Percentiles rank a stretch among this genome's conserved stretches.
Conservation (phyloP, 78 protist genomes). For the Mantamonas sphyraenae region DNA sequence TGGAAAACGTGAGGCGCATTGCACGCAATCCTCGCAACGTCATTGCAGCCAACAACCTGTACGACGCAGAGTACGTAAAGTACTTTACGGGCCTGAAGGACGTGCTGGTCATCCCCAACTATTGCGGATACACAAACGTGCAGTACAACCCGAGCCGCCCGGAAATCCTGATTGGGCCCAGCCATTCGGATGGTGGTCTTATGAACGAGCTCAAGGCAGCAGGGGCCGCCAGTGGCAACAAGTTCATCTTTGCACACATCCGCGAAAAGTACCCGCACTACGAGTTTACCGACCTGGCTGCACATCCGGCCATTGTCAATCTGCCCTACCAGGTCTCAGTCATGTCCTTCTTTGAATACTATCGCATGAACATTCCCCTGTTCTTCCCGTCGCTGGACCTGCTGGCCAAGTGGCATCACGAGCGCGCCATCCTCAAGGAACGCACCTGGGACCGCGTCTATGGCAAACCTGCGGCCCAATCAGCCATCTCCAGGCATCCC, state of each 20-base stretch:
- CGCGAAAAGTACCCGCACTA: background rate
- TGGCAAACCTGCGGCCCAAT: background rate
- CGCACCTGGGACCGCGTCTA: conserved; percentile 7
- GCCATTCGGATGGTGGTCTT: background rate
- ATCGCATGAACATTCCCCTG: too few relatives aligned
- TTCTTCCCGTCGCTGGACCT: conserved; percentile 4
- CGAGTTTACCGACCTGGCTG: background rate
- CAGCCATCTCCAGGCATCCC: background rate
- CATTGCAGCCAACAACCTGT: background rate
- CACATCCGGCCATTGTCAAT: background rate
- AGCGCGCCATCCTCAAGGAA: background rate
- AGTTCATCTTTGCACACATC: background rate
- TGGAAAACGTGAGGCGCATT: background rate
- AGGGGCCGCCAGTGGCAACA: too few relatives aligned
- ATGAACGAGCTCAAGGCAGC: background rate
- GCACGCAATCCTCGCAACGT: background rate
- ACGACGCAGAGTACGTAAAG: background rate
- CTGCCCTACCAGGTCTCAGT: background rate
- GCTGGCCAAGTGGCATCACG: background rate
- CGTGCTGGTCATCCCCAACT: background rate
- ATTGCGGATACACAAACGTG: background rate
- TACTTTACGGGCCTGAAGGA: background rate
- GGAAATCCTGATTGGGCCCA: background rate
- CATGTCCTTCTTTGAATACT: conserved; percentile 5
- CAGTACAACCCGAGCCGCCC: background rate